Conservation (phyloP, 2,329 filamentous ascomycete species). For the Fusarium burgessii region DNA sequence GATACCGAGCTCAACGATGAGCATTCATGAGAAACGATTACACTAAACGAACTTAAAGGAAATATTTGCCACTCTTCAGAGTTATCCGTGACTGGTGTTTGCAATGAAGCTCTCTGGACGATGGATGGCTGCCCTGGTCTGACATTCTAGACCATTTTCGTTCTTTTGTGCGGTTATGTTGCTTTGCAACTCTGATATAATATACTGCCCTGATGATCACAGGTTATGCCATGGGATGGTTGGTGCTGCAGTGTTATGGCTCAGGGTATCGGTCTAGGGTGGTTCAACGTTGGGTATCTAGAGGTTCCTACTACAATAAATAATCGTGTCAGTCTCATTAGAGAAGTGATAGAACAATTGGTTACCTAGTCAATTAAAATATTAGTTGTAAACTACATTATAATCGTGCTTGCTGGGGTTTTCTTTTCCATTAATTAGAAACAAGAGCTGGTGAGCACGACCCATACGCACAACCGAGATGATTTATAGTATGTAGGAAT, state of each 20-base stretch:
- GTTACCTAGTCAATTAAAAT: no score
- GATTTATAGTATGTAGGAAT: no score
- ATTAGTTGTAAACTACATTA: neutral
- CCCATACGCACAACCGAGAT: no score
- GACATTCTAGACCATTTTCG: neutral
- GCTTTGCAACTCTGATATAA: neutral
- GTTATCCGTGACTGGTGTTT: neutral
- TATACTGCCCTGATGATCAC: neutral
- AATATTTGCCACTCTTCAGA: neutral
- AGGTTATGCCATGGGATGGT: no score
- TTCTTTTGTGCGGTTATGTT: neutral
- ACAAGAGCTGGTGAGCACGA: no score
- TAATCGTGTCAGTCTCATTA: neutral
- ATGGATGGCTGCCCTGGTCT: neutral
- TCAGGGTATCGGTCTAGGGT: neutral
- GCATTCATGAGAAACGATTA: conserved; percentile 38
- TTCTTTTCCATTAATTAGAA: no score
- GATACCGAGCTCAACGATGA: conserved; percentile 29
- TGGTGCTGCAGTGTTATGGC: neutral
- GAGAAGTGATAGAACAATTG: neutral
- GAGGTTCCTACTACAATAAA: neutral
- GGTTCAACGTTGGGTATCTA: neutral
- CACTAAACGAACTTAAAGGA: neutral
- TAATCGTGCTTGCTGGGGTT: no score
- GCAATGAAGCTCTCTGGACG: no score